A percentile compares a stretch with the other conserved stretches of the same genome.
Evolutionary conservation across 352 stramenopile genomes (phyloP).

Genomic region (Phytophthora cajani): DNA sequence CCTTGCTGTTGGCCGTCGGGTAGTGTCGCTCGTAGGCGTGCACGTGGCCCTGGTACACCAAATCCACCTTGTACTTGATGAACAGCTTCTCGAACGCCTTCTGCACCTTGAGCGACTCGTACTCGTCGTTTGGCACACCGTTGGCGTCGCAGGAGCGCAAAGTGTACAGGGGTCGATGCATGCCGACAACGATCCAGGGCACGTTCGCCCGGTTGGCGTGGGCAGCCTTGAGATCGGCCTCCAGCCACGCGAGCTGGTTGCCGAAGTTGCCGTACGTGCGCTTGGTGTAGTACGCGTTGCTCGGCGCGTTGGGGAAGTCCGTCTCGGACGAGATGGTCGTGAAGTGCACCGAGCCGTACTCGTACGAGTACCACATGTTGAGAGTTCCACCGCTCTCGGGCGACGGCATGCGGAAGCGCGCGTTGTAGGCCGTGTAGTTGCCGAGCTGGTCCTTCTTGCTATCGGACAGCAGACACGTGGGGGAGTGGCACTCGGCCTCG

Average conservation of each 20-base stretch:
- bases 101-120: constrained; percentile 46
- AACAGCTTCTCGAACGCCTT: constrained; percentile 61
- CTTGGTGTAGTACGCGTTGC: constrained; percentile 42
- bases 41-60: constrained; percentile 56
- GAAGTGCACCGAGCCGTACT: constrained; percentile 68
- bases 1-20: constrained; percentile 43
- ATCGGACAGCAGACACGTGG: constrained; percentile 34
- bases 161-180: constrained; percentile 67
- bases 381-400: constrained; percentile 40
- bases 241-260: constrained; percentile 55
- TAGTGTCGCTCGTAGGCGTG: constrained; percentile 60
- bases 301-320: constrained; percentile 45
- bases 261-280: constrained; percentile 44
- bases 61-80: constrained; percentile 63
- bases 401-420: constrained; percentile 51
- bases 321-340: constrained; percentile 83
- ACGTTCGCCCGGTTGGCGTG: constrained; percentile 47
- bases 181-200: constrained; percentile 59
- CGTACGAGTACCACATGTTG: constrained; percentile 65
- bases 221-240: constrained; percentile 53
- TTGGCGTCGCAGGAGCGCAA: constrained; percentile 37
- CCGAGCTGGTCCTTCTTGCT: constrained; percentile 41
- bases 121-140: constrained; percentile 39
- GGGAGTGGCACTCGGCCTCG: constrained; percentile 43
- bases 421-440: constrained; percentile 70